Evolutionary conservation across 495 filamentous ascomycete species (phyloP), one percentile per base, ranked within the genome.

Genomic region (Chaetomium cochliodes): DNA sequence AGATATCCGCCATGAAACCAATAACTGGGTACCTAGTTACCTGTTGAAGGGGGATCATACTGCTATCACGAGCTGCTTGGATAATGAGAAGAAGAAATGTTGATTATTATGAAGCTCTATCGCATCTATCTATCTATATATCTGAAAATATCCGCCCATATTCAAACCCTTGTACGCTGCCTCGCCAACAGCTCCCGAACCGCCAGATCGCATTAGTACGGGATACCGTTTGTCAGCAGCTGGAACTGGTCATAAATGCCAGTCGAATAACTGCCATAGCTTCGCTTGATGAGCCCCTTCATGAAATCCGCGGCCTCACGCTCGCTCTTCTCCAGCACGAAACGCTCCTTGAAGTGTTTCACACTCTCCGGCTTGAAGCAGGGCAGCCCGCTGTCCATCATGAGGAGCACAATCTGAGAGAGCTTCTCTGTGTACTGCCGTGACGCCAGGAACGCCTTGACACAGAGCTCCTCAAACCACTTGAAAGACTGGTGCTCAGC

Each of bases 321-420:
- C 74, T 99, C 96, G 57, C 79, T 93, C 81, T 90, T 96, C 51
- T 99, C 93, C 58, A 96, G 77, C 58, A 96, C 93, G 71, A 99
- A 98, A 15, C 96, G 83, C 66, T 97, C 92, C 67, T 86, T 89
- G 78, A 99, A 96, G 76, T 96, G 89, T 71, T 89, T 86, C 25
- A 99, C 87, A 0, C 92, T 96, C 72, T 97, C 92, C 0, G 94
- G 93, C 75, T 98, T 99, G 84, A 99, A 99, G 77, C 96, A 99
- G 0, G 96, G 96, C 70, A 99, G 77, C 15, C 94, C 94, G 71
- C 90, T 94, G 68, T 97, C 94, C 75, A 98, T 86, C 96, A 99
- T 99, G 65, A 96, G 80, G 41, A 91, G 79, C 18, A 99, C 92
- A 68, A 97, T 89, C 72, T 96, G 90, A 49, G 86, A 84, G 50